Conservation (phyloP, 2,329 filamentous ascomycete genomes). For the Monosporascus sp. region DNA sequence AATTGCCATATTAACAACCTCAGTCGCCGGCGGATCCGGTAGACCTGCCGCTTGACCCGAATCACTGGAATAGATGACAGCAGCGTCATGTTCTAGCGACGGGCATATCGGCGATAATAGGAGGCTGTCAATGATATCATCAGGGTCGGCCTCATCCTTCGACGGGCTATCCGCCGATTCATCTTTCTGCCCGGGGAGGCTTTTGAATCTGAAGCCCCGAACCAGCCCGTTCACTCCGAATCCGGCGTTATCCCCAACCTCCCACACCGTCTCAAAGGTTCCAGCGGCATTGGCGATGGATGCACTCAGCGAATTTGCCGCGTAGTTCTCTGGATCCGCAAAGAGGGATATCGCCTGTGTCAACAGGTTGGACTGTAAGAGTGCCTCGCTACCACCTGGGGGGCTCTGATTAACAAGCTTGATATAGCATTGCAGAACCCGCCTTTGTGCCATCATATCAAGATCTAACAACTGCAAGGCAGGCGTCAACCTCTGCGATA, state of each 20-base stretch:
- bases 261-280: slow-evolving; percentile 91
- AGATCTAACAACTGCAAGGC: slow-evolving; percentile 85
- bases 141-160: slow-evolving; percentile 52
- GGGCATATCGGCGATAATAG: slow-evolving; percentile 69
- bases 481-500: slow-evolving; percentile 75
- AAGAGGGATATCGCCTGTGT: slow-evolving; percentile 88
- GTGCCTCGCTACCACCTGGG: slow-evolving; percentile 73
- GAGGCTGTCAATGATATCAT: slow-evolving; percentile 58
- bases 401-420: slow-evolving; percentile 87
- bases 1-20: slow-evolving; percentile 91
- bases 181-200: slow-evolving; percentile 64
- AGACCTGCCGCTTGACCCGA: slow-evolving; percentile 39
- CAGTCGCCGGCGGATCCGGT: slow-evolving; percentile 80
- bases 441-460: slow-evolving; percentile 85
- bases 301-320: slow-evolving; percentile 76
- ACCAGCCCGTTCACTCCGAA: slow-evolving; percentile 89
- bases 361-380: slow-evolving; percentile 86
- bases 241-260: slow-evolving; percentile 87
- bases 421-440: slow-evolving; percentile 91
- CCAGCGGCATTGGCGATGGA: slow-evolving; percentile 88
- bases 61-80: slow-evolving; percentile 65
- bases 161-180: slow-evolving; percentile 36
- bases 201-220: slow-evolving; percentile 66
- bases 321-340: slow-evolving; percentile 85
- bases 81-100: slow-evolving; percentile 84